Percentiles rank a stretch among this genome's conserved stretches.
These are phyloP conservation scores for Nicotiana benthamiana DNA, from an alignment of 257 asterid genomes.

Conservation along the genomic window DNA sequence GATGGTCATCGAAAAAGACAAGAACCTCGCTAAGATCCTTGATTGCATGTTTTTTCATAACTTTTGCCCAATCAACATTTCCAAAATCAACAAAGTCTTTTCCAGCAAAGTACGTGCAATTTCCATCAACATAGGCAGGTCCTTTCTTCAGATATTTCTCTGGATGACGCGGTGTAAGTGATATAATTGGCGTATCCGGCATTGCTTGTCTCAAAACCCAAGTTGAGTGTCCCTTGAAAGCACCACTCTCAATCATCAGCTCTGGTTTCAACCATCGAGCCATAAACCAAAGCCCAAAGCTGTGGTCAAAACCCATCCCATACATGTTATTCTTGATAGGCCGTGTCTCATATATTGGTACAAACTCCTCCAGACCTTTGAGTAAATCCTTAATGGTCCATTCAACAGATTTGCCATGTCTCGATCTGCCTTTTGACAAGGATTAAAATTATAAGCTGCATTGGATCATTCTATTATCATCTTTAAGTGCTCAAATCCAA, in stretches of 20 bases:
- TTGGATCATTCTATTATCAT: slow-evolving; percentile 7
- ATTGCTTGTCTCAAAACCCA: slow-evolving; percentile 96
- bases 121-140: slow-evolving; percentile 92
- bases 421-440: slow-evolving; percentile 99
- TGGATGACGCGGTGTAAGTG: slow-evolving; percentile 96
- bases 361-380: slow-evolving; percentile 77
- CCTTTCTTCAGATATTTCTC: slow-evolving; percentile 90
- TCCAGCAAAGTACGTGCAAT: slow-evolving; percentile 91
- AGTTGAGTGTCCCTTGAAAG: slow-evolving; percentile 95
- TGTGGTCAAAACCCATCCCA: slow-evolving; percentile 97
- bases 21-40: slow-evolving; percentile 65
- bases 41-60: slow-evolving; percentile 63
- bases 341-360: slow-evolving; percentile 75
- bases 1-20: slow-evolving; percentile 95
- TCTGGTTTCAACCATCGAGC: slow-evolving; percentile 76
- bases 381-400: slow-evolving; percentile 89
- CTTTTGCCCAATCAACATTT: slow-evolving; percentile 79
- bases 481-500: background rate
- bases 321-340: slow-evolving; percentile 87
- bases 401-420: slow-evolving; percentile 77
- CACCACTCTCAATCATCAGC: slow-evolving; percentile 92
- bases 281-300: slow-evolving; percentile 96
- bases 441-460: slow-evolving; percentile 6
- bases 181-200: slow-evolving; percentile 74
- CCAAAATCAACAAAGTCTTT: slow-evolving; percentile 94